Percentiles rank a stretch among this genome's conserved stretches.
Evolutionary conservation across 345 rosid genomes (phyloP).

Genomic region (Heritiera littoralis): DNA sequence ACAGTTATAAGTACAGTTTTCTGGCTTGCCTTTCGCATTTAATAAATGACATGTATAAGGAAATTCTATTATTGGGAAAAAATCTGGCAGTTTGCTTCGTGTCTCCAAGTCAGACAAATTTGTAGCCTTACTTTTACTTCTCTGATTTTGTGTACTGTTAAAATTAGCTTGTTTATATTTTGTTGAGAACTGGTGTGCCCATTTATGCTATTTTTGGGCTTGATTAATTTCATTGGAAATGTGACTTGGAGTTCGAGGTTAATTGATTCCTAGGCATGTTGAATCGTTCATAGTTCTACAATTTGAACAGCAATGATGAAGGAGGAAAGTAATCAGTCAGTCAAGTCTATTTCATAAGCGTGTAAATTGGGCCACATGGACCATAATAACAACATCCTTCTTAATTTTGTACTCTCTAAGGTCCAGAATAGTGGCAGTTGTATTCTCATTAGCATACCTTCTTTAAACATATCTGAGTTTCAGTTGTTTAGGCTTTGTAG

Average conservation of each 20-base stretch:
- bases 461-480: not conserved
- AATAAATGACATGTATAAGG: not conserved
- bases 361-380: not conserved
- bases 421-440: too few species aligned
- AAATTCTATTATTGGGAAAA: not conserved
- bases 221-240: not conserved
- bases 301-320: not conserved
- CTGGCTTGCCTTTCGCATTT: not conserved
- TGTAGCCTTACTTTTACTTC: constrained; percentile 2
- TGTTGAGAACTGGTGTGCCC: not conserved
- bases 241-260: not conserved
- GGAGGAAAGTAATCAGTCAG: not conserved
- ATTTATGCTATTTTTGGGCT: not conserved
- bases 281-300: not conserved
- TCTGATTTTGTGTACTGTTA: not conserved
- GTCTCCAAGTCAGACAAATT: not conserved
- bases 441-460: not conserved
- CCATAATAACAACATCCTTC: not conserved
- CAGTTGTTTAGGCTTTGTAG: not conserved
- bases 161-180: not conserved
- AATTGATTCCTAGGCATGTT: constrained; percentile 2
- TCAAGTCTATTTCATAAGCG: not conserved
- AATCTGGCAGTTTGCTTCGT: not conserved
- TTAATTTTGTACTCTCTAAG: not conserved
- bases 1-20: constrained; percentile 11